Percentiles rank a stretch among this genome's conserved stretches.
Conservation (phyloP, 768 basidiomycete genomes). For the Russula ochroleuca region DNA sequence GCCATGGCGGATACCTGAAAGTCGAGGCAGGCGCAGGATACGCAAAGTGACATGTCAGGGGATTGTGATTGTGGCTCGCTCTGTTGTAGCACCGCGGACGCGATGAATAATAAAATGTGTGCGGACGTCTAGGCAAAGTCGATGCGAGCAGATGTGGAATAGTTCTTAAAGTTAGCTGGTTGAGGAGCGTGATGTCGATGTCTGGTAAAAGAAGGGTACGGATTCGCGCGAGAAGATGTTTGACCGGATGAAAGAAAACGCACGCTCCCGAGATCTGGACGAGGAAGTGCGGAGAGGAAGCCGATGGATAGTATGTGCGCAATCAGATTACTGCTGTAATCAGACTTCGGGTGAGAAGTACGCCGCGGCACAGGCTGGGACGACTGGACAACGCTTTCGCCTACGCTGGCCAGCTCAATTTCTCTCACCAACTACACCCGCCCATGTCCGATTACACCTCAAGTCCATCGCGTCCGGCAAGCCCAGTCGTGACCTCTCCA, state of each 20-base stretch:
- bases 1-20: too few species aligned
- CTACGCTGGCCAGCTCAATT: not conserved
- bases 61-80: not conserved
- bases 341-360: slow-evolving; percentile 19
- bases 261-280: slow-evolving; percentile 6
- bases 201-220: slow-evolving; percentile 5
- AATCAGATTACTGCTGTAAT: too few species aligned
- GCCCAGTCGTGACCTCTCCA: slow-evolving; percentile 48
- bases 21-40: too few species aligned
- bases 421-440: not conserved
- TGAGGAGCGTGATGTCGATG: slow-evolving; percentile 15
- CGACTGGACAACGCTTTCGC: not conserved
- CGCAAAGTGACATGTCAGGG: too few species aligned
- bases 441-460: slow-evolving; percentile 46
- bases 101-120: not conserved
- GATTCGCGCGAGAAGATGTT: slow-evolving; percentile 10
- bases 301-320: slow-evolving; percentile 15
- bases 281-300: slow-evolving; percentile 17
- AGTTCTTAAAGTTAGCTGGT: slow-evolving; percentile 8
- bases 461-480: slow-evolving; percentile 53
- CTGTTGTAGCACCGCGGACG: not conserved
- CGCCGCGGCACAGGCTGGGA: not conserved
- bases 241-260: slow-evolving; percentile 1
- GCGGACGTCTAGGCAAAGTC: slow-evolving; percentile 7
- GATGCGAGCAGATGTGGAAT: slow-evolving; percentile 12